Percentiles rank a stretch among this genome's conserved stretches.
Evolutionary conservation across 805 yeast genomes (phyloP).

Genomic region (Priceomyces carsonii): DNA sequence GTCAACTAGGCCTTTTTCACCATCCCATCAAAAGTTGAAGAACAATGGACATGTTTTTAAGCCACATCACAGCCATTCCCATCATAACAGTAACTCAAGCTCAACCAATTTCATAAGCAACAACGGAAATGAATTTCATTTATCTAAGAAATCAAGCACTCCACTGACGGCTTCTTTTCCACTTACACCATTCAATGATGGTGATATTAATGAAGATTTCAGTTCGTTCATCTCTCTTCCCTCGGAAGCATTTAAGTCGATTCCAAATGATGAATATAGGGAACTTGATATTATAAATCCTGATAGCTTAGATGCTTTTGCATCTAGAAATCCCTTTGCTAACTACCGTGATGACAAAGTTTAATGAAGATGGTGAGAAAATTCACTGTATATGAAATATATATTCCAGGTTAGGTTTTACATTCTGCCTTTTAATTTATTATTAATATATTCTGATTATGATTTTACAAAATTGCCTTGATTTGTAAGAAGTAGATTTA

Average conservation of each 20-base stretch:
- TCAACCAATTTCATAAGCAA: slow-evolving; percentile 6
- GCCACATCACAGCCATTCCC: slow-evolving; percentile 12
- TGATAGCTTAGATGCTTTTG: slow-evolving; percentile 12
- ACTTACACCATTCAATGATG: slow-evolving; percentile 5
- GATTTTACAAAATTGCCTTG: too few species aligned
- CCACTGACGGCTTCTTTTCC: slow-evolving; percentile 8
- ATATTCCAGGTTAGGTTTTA: neutral
- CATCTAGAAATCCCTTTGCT: slow-evolving; percentile 13
- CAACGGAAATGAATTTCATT: slow-evolving; percentile 10
- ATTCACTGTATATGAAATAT: neutral
- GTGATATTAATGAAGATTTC: slow-evolving; percentile 3
- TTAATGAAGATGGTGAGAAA: neutral
- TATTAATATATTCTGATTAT: too few species aligned
- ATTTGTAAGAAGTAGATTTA: too few species aligned
- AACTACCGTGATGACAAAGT: slow-evolving; percentile 2
- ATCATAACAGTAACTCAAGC: slow-evolving; percentile 2
- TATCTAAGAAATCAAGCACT: slow-evolving; percentile 3
- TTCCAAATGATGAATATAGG: slow-evolving; percentile 2
- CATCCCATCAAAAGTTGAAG: slow-evolving; percentile 16
- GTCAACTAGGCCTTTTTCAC: slow-evolving; percentile 9
- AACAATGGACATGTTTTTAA: slow-evolving; percentile 21
- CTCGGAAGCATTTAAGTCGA: slow-evolving; percentile 12
- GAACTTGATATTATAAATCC: slow-evolving; percentile 14
- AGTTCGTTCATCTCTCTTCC: slow-evolving; percentile 10
- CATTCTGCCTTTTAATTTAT: too few species aligned